These are phyloP conservation scores for Bipolaris oryzae DNA, from an alignment of 2,329 filamentous ascomycete genomes.

Conservation along the genomic window DNA sequence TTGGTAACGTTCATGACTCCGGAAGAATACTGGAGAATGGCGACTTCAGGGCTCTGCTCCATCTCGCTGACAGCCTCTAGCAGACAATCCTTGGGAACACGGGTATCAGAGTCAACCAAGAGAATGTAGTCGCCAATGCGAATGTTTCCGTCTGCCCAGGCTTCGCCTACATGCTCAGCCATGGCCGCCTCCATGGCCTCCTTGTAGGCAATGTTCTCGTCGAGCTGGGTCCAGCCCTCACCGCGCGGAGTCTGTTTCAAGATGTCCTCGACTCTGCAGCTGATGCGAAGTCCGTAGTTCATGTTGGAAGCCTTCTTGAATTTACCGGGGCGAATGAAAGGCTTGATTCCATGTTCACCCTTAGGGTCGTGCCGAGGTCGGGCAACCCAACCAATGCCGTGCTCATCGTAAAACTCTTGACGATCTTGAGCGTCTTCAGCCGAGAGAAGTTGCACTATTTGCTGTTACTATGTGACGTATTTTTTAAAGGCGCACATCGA, in stretches of 20 bases:
- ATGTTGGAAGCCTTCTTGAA: constrained; percentile 68
- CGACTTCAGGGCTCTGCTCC: constrained; percentile 78
- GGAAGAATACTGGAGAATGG: constrained; percentile 76
- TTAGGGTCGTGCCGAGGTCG: constrained; percentile 52
- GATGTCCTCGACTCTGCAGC: constrained; percentile 66
- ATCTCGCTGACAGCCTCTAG: constrained; percentile 81
- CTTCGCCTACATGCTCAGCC: constrained; percentile 69
- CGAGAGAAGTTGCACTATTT: constrained; percentile 61
- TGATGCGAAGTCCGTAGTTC: constrained; percentile 71
- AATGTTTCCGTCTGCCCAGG: constrained; percentile 80
- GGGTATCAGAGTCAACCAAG: constrained; percentile 56
- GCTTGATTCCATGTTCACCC: constrained; percentile 21
- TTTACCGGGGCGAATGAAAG: constrained; percentile 42
- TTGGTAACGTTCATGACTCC: constrained; percentile 73
- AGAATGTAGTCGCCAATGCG: constrained; percentile 84
- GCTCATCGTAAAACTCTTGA: constrained; percentile 58
- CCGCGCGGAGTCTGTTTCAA: constrained; percentile 48
- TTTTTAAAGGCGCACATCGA: neutral
- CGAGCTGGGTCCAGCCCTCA: constrained; percentile 39
- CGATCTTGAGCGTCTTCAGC: constrained; percentile 52
- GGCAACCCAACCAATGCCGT: constrained; percentile 58
- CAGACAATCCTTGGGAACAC: constrained; percentile 71
- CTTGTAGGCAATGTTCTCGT: constrained; percentile 44
- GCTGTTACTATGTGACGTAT: constrained; percentile 1
- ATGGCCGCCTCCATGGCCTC: constrained; percentile 65